These are phyloP conservation scores for Penicillium paxilli DNA, from an alignment of 495 filamentous ascomycete species.

Conservation along the genomic window DNA sequence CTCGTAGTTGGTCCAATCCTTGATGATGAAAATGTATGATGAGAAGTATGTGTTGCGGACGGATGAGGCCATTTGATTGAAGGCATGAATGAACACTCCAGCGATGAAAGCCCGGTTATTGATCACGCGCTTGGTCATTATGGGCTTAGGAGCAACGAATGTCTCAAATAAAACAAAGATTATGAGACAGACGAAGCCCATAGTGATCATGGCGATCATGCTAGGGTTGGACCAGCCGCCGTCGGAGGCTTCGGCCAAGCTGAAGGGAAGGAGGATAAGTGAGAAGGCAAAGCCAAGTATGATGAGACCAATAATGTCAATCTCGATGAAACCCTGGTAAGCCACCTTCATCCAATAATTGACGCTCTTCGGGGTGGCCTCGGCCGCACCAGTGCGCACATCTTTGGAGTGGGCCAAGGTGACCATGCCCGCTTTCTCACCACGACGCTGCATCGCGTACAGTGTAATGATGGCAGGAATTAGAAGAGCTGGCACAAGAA, in stretches of 20 bases:
- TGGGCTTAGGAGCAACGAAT: background rate
- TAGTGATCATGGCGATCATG: background rate
- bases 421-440: background rate
- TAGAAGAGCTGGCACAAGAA: background rate
- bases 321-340: background rate
- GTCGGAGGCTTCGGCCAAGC: background rate
- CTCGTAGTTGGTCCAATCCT: background rate
- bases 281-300: background rate
- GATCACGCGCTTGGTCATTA: background rate
- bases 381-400: background rate
- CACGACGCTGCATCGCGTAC: background rate
- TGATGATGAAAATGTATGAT: slow-evolving; percentile 4
- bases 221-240: background rate
- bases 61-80: background rate
- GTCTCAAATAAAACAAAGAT: background rate
- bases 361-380: background rate
- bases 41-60: background rate
- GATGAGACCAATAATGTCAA: background rate
- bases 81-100: background rate
- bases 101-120: background rate
- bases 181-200: background rate
- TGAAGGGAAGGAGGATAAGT: background rate
- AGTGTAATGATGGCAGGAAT: background rate
- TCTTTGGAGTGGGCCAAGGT: background rate
- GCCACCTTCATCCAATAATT: too few species aligned